phyloP scores from a whole-genome alignment of 768 basidiomycete genomes.

The Boletus sp. region DNA sequence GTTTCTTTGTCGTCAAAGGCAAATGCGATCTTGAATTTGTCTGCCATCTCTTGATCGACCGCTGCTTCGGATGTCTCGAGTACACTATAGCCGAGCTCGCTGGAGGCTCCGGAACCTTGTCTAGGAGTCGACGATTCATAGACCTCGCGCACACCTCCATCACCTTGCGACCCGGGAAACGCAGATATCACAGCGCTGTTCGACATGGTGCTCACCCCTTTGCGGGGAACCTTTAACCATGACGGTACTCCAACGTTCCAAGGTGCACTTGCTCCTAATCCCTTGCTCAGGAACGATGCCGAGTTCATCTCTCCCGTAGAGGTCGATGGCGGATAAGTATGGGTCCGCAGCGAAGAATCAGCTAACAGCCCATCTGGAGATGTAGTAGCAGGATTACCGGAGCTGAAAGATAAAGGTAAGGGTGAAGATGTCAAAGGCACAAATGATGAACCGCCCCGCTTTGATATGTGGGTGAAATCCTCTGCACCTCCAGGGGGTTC shows the following conservation, averaged over 20 bases:
- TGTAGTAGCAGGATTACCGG: slow-evolving; percentile 3
- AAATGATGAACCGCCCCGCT: slow-evolving; percentile 52
- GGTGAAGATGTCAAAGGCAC: slow-evolving; percentile 54
- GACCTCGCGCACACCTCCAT: slow-evolving; percentile 53
- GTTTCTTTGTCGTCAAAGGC: slow-evolving; percentile 87
- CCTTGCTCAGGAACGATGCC: slow-evolving; percentile 38
- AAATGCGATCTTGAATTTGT: slow-evolving; percentile 79
- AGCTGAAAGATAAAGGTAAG: slow-evolving; percentile 16
- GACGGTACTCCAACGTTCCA: slow-evolving; percentile 72
- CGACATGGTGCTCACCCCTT: slow-evolving; percentile 33
- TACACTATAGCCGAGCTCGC: slow-evolving; percentile 75
- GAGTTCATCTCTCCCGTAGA: slow-evolving; percentile 46
- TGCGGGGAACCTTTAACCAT: slow-evolving; percentile 58
- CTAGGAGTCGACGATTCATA: slow-evolving; percentile 33
- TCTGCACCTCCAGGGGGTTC: slow-evolving; percentile 43
- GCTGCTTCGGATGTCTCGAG: slow-evolving; percentile 67
- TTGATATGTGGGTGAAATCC: slow-evolving; percentile 71
- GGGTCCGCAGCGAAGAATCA: slow-evolving; percentile 40
- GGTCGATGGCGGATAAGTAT: slow-evolving; percentile 81
- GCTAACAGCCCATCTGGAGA: slow-evolving; percentile 9
- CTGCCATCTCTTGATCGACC: slow-evolving; percentile 58
- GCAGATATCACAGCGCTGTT: slow-evolving; percentile 22
- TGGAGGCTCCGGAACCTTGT: slow-evolving; percentile 33
- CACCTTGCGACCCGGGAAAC: slow-evolving; percentile 23
- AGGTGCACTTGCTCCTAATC: slow-evolving; percentile 32